Percentiles rank a stretch among this genome's conserved stretches.
Conservation (phyloP, 345 rosid genomes). For the Acer campestre region DNA sequence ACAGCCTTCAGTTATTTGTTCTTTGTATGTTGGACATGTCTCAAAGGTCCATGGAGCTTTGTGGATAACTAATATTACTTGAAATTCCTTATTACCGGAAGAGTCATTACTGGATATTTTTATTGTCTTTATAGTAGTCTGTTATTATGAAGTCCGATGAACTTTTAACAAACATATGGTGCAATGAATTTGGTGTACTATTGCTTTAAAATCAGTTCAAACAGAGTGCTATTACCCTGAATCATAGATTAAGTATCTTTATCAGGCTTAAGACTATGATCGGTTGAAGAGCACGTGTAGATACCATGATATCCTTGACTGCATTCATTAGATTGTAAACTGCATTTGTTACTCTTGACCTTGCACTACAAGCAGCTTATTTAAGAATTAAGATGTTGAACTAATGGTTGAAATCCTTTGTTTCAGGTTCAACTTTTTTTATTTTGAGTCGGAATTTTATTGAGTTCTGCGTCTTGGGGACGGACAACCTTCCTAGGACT, state of each 20-base stretch:
- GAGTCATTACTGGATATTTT: no score
- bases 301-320: neutral
- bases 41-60: neutral
- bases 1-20: neutral
- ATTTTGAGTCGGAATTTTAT: slow-evolving; percentile 72
- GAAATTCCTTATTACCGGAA: neutral
- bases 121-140: no score
- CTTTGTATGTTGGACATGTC: neutral
- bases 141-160: no score
- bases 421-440: slow-evolving; percentile 76
- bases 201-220: neutral
- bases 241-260: neutral
- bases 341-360: neutral
- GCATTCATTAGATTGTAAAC: neutral
- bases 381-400: neutral
- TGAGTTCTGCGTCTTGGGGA: slow-evolving; percentile 80
- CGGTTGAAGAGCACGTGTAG: neutral
- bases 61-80: neutral
- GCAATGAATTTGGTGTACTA: neutral
- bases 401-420: slow-evolving; percentile 3
- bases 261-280: neutral
- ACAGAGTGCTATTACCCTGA: neutral
- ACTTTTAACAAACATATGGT: neutral
- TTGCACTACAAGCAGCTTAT: neutral
- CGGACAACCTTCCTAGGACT: slow-evolving; percentile 88